Conservation (phyloP, 1,284 basidiomycete genomes). For the Boletus smithii region DNA sequence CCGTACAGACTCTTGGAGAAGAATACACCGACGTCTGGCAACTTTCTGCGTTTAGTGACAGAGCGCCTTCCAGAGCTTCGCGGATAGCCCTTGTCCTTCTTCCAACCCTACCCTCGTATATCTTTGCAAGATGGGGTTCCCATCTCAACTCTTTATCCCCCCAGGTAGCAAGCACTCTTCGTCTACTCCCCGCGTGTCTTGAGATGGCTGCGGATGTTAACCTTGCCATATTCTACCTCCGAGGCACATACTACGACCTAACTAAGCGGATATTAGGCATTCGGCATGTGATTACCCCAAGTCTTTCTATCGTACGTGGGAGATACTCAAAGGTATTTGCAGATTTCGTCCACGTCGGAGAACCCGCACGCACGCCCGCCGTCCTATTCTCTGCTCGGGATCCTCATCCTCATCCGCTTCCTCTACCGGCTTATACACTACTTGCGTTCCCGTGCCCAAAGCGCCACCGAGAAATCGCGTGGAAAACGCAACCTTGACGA, state of each 20-base stretch:
- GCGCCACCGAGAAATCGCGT: constrained; percentile 27
- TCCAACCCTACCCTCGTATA: constrained; percentile 59
- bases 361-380: constrained; percentile 71
- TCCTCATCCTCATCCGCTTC: constrained; percentile 71
- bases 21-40: constrained; percentile 90
- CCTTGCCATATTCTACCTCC: constrained; percentile 78
- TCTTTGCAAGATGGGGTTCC: constrained; percentile 51
- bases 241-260: constrained; percentile 76
- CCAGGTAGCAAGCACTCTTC: constrained; percentile 38
- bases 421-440: constrained; percentile 56
- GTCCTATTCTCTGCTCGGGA: constrained; percentile 82
- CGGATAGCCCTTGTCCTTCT: constrained; percentile 63
- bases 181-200: constrained; percentile 44
- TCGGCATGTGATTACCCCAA: constrained; percentile 58
- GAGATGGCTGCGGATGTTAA: constrained; percentile 69
- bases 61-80: constrained; percentile 41
- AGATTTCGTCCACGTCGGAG: constrained; percentile 73
- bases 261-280: constrained; percentile 70
- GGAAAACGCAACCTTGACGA: constrained; percentile 34
- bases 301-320: not conserved
- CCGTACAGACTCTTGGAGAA: constrained; percentile 81
- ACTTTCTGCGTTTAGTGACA: constrained; percentile 44
- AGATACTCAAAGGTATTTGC: constrained; percentile 5
- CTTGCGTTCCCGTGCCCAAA: constrained; percentile 34
- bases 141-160: constrained; percentile 36